Evolutionary conservation across 129 eudicot species (phyloP).

Genomic region (Mikania micrantha): DNA sequence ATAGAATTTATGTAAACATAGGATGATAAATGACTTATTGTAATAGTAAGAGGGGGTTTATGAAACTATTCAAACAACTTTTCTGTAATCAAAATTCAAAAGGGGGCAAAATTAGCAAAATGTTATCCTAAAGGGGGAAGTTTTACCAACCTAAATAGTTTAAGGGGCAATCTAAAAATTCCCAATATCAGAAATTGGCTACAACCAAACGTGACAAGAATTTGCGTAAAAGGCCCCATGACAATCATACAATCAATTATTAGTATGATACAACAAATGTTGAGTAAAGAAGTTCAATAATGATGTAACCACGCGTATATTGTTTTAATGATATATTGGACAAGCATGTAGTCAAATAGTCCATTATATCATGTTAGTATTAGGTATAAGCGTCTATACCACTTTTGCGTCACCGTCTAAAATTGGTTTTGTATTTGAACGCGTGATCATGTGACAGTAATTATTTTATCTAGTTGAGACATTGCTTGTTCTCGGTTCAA

Average conservation of each 20-base stretch:
- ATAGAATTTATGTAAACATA: not conserved
- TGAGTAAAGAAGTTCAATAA: too few species aligned
- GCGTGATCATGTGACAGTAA: too few species aligned
- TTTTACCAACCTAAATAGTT: conserved; percentile 15
- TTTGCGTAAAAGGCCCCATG: conserved; percentile 7
- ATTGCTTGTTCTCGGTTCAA: too few species aligned
- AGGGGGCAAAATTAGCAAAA: not conserved
- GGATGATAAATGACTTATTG: not conserved
- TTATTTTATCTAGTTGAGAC: too few species aligned
- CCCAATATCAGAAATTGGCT: not conserved
- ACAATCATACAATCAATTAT: conserved; percentile 6
- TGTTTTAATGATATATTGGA: too few species aligned
- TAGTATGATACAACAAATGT: too few species aligned
- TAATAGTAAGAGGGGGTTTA: not conserved
- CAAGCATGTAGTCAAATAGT: too few species aligned
- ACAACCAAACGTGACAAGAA: conserved; percentile 9
- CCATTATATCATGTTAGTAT: too few species aligned
- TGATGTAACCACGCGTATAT: too few species aligned
- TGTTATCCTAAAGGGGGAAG: not conserved
- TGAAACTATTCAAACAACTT: not conserved
- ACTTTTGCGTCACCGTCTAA: too few species aligned
- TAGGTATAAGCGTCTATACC: too few species aligned
- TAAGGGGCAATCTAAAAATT: conserved; percentile 3
- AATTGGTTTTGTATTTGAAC: too few species aligned
- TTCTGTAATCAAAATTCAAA: not conserved